Percentiles rank a stretch among this genome's conserved stretches.
These are phyloP conservation scores for Neospora caninum DNA, from an alignment of 169 alveolate genomes.

Conservation along the genomic window DNA sequence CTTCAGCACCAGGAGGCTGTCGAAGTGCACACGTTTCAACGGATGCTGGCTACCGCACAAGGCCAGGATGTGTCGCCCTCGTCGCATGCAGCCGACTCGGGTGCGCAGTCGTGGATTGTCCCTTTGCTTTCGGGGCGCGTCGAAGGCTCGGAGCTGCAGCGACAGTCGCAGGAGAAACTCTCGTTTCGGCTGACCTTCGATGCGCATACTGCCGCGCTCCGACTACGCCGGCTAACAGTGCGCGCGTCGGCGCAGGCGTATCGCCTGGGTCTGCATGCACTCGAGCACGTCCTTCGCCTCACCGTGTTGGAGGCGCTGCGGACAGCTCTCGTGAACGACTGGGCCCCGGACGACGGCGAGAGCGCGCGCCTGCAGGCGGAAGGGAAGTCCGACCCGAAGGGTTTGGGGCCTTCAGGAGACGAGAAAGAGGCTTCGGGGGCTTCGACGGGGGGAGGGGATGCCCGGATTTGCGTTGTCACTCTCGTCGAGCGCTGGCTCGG, in stretches of 20 bases:
- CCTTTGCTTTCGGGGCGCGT: neutral
- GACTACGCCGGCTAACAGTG: neutral
- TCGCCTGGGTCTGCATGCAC: neutral
- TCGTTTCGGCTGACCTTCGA: neutral
- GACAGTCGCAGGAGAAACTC: neutral
- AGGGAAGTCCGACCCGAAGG: too few species aligned
- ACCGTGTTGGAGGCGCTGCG: neutral
- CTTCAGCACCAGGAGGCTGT: constrained; percentile 39
- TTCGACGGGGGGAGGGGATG: neutral
- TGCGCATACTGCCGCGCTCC: neutral
- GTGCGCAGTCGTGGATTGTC: neutral
- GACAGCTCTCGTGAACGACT: constrained; percentile 2
- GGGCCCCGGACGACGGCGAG: constrained; percentile 35
- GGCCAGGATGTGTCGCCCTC: neutral
- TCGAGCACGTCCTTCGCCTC: neutral
- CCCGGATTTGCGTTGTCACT: neutral
- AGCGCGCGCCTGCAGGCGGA: neutral
- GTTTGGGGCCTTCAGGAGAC: neutral
- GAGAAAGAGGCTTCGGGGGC: neutral
- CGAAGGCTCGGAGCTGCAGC: constrained; percentile 3
- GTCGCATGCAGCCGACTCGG: neutral
- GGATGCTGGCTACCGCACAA: neutral
- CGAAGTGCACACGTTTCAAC: neutral
- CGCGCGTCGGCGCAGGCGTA: constrained; percentile 17
- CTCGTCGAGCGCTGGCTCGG: constrained; percentile 57